Evolutionary conservation across 78 protist species (phyloP), one percentile per base, ranked within the genome.

Genomic region (Dictyostelium intermedium): DNA sequence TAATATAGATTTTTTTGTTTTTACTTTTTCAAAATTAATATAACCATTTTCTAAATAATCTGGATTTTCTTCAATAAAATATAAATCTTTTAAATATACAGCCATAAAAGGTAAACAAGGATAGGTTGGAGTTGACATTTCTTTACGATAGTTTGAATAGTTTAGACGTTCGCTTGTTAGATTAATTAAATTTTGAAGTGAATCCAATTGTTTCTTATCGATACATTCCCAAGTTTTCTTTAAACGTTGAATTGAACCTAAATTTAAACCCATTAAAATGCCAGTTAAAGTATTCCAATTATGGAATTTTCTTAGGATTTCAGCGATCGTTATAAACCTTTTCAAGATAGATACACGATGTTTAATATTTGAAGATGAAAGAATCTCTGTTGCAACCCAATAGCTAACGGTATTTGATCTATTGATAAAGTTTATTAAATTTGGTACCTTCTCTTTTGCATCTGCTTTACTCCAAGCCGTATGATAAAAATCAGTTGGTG

Each of bases 351-450:
- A 27, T 45, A 56, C 50, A n/a, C 94, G 43, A 61, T 80, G 86
- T 81, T 89, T 89, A 14, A 89, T 45, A 70, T 89, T 80, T 16
- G 35, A 53, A 30, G 73, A 78, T 50, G 84, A 80, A 45, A 89
- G 23, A 2, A 89, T 89, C 56, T 89, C 94, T 80, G 94, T 80
- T 5, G 94, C 94, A 39, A 89, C 94, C 94, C 91, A 86, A 39
- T 82, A 80, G 61, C 96, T 84, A 20, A 92, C 43, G 3, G 78
- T 84, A 74, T 92, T 92, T 20, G 91, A 81, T 60, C 96, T 30
- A 77, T 84, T 86, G 13, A 92, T 92, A 37, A 82, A 56, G 16
- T 78, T 66, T 10, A 84, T 50, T 34, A 92, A 23, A 72, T 84
- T 73, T 37, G 96, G 96, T 16, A 82, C 91, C n/a, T 83, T 82